Base-by-base conservation (phyloP, 2,329 filamentous ascomycete species). In the Teratosphaeria epicoccoides region DNA sequence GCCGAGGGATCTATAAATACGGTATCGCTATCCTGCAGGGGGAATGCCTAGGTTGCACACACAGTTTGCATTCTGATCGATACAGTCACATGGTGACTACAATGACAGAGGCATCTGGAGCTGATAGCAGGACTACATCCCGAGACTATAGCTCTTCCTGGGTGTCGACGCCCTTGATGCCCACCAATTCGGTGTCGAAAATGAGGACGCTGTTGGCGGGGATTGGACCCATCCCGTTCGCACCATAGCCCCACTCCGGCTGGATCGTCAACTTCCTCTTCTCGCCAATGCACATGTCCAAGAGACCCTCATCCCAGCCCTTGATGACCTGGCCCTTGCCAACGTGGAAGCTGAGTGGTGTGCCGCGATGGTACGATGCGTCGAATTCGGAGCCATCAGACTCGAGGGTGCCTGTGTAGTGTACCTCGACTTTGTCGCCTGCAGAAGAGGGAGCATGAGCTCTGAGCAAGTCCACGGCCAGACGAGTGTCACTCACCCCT, bases 231-330 rank as follows among this genome's bases (percentile, higher is more conserved):
- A 93, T 81, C 50, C 73, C 79, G 56, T 85, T 80, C 56, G 82
- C 73, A 52, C 91, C 91, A 68, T 96, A 97, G 7, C 53, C 91
- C 66, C 84, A 81, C 68, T 87, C 84, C 22, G 91, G 89, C 49
- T 89, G 88, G 49, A 98, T 93, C 24, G 88, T 97, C 67, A 98
- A 75, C 53, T 83, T 91, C 72, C 71, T 81, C 82, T 95, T 95
- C 77, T 98, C 91, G 57, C 93, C 93, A 61, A 93, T 85, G 72
- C 91, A 97, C 91, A 97, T 97, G 66, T 90, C 88, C 45, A 94
- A 67, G 23, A 97, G 80, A 49, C 91, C 91, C 66, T 95, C 75
- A 64, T 97, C 91, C 90, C 90, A 96, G 64, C 91, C 91, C 76
- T 93, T 89, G 72, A 98, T 98, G 54, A 97, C 93, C 69, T 87